Base-by-base conservation (phyloP, 2,329 filamentous ascomycete species). In the Aspergillus sp. region DNA sequence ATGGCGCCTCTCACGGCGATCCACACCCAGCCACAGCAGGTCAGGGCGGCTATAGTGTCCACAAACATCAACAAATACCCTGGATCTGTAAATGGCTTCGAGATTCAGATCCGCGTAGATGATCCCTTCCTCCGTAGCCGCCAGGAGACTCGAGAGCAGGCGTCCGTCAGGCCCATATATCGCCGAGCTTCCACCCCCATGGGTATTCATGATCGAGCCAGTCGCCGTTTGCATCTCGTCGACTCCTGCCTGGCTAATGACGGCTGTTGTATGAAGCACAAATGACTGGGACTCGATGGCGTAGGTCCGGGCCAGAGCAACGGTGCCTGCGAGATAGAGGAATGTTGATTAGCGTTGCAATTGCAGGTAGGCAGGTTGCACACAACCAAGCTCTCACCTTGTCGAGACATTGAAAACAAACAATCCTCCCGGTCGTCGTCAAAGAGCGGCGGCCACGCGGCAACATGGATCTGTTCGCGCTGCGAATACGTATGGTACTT, bases 221-320 rank as follows among this genome's bases (percentile, higher is more conserved):
- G 75, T 75, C 8, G 75, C 66, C 0, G 81, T 83, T 7, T 73
- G 71, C 70, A 85, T 78, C 2, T 61, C 56, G 3, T 81, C 68
- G 13, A 84, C 77, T 0, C 80, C 84, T 15, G 76, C 69, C 7
- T 81, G 66, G 0, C 76, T 78, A 54, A 85, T 75, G 3, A 87
- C 77, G 0, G 79, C 71, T 0, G 84, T 85, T 52, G 75, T 74
- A 64, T 85, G 83, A 3, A 87, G 77, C 1, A 88, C 85, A 62
- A 83, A 88, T 0, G 82, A 72, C 8, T 78, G 76, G 1, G 82
- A 80, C 68, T 89, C 86, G 8, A 88, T 81, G 1, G 86, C 85
- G 65, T 87, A 87, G 0, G 81, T 79, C 62, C 83, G 82, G 0
- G 83, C 82, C 1, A 86, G 74, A 49, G 54, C 68, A 78, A 31